A percentile compares a stretch with the other conserved stretches of the same genome.
Conservation (phyloP, 306 rosid genomes). For the Mucuna pruriens region DNA sequence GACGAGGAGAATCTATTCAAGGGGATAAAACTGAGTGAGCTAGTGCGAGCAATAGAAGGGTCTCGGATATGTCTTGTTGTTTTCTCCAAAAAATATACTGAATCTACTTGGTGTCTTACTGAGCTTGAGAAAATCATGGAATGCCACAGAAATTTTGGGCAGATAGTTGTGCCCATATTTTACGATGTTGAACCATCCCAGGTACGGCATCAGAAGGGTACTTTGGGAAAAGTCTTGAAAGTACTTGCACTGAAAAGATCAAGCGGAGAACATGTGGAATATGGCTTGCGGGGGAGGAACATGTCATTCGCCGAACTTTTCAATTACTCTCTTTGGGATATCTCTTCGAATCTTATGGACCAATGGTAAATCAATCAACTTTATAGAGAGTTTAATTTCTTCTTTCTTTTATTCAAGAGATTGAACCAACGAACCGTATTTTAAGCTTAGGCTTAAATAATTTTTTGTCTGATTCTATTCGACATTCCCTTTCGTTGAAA, state of each 20-base stretch:
- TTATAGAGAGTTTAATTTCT: too few species aligned
- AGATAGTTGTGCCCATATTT: background rate
- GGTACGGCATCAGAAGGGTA: background rate
- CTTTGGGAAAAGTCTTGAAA: background rate
- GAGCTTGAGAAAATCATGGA: slow-evolving; percentile 1
- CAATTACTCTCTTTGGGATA: too few species aligned
- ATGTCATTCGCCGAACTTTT: too few species aligned
- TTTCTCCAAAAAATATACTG: background rate
- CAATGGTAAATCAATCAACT: too few species aligned
- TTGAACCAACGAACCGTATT: too few species aligned
- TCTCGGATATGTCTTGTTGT: background rate
- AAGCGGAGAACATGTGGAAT: too few species aligned
- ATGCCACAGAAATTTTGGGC: background rate
- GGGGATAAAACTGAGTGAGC: background rate
- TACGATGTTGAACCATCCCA: background rate
- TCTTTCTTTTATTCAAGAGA: too few species aligned
- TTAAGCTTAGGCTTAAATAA: too few species aligned
- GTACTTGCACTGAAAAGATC: background rate
- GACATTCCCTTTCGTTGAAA: too few species aligned
- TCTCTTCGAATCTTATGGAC: too few species aligned
- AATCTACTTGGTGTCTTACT: slow-evolving; percentile 36
- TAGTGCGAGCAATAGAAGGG: background rate
- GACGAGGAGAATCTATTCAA: background rate
- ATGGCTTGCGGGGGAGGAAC: background rate
- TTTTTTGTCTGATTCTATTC: too few species aligned